Base-by-base conservation (phyloP, 2,329 filamentous ascomycete genomes). In the Uncinocarpus reesii region DNA sequence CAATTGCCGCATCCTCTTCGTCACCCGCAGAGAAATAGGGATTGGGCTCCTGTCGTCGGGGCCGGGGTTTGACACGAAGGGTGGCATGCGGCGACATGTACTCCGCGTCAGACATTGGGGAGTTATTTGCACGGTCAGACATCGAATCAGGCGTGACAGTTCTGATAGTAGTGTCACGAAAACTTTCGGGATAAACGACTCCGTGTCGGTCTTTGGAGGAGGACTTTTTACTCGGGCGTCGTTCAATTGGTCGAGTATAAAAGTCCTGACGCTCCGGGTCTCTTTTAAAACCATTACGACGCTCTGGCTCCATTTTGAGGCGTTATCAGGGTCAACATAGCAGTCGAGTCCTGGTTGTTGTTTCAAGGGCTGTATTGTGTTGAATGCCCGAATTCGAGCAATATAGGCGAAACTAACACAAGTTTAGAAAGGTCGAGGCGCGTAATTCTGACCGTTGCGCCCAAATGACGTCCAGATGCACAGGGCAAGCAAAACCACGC, bases 141-240 rank as follows among this genome's bases (percentile, higher is more conserved):
- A 52, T 52, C 34, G 68, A 65, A 52, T 73, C 71, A 37, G 71
- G 70, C 15, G 69, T 72, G 51, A 71, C 68, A 13, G 69, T 66
- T 53, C 70, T 66, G 50, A 72, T 71, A 34, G 65, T 66, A 18
- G 60, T 62, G 40, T 70, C 68, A 50, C 63, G 63, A 52, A 71
- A 68, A 48, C 60, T 69, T 53, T 72, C 70, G 24, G 67, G 66
- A 52, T 71, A 71, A 21, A 71, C 62, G 55, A 67, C 68, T 40
- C 68, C 69, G 57, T 70, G 68, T 28, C 68, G 65, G 52, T 71
- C 69, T 50, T 64, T 66, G 15, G 69, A 71, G 23, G 69, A 68
- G 26, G 68, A 69, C 52, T 71, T 71, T 55, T 71, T 72, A 60
- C 69, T 71, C 7, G 68, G 59, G 32, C 67, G 62, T 40, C 68